Base-by-base conservation (phyloP, 345 rosid species). In the Bruguiera gymnorhiza region DNA sequence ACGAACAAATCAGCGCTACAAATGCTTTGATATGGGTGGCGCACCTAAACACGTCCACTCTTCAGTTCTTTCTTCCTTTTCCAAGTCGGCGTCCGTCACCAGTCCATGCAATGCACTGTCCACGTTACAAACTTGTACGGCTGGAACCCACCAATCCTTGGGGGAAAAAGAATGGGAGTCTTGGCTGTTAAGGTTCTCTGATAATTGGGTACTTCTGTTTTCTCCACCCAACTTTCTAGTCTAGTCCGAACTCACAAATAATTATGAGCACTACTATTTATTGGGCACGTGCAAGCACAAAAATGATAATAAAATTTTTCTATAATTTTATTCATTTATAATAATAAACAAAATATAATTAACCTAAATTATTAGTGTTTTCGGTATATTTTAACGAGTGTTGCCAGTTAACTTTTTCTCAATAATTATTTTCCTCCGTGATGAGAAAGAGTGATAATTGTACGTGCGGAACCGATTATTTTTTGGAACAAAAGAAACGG, bases 101-200 rank as follows among this genome's bases (percentile, higher is more conserved):
- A 3, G 50, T 31, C 46, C 58, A 23, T 79, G 55, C 79, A 65
- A 60, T 68, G 74, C 71, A 60, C 76, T 63, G 18, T n/a, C 65
- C 55, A 13, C 50, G 58, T 30, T 50, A 63, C 46, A 27, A 26
- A 31, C 60, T 46, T 9, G 76, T 64, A 65, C 70, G 76, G 70
- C 34, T 72, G 73, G 60, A 58, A 52, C 11, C 56, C 57, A 64
- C 48, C 27, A 64, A 20, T 66, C 9, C 19, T 57, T 1, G 30
- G 20, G 20, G 9, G 8, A 29, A 48, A 27, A 26, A 18, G 3
- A 50, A 16, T 3, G 27, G 5, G 21, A 34, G 56, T 26, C 48
- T 26, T 29, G 57, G 68, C 3, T 64, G 68, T 50, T 26, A 62
- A 62, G 65, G 65, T 36, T 62, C n/a, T 34, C 24, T 13, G 5